phyloP scores from a whole-genome alignment of 148 eudicot genomes.

The Pharnaceum exiguum region DNA sequence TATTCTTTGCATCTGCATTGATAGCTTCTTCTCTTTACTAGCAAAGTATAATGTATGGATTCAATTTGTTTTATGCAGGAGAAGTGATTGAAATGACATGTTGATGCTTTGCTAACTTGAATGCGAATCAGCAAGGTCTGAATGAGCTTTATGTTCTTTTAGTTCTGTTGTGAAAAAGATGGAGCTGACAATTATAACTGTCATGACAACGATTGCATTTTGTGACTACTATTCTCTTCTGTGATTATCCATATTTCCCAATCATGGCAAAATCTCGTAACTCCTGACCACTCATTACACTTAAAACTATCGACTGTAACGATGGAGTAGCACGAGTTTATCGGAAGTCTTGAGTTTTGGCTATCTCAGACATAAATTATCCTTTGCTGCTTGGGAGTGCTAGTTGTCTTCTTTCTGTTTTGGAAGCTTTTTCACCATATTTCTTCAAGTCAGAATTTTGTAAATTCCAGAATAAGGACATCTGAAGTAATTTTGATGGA shows the following conservation, averaged over 20 bases:
- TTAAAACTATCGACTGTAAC: not conserved
- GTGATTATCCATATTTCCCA: not conserved
- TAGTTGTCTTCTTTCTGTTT: not conserved
- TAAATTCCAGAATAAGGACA: not conserved
- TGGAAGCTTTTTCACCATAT: not conserved
- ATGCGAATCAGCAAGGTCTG: constrained; percentile 1
- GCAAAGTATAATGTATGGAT: too few species aligned
- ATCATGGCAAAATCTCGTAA: constrained; percentile 17
- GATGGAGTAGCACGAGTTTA: constrained; percentile 9
- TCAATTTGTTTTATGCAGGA: constrained; percentile 12
- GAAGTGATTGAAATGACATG: not conserved
- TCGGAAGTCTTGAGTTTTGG: constrained; percentile 4
- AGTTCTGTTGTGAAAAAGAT: not conserved
- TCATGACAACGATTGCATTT: not conserved
- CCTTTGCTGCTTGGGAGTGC: not conserved
- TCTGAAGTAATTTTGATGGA: constrained; percentile 33
- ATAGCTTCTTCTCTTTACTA: too few species aligned
- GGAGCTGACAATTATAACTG: not conserved
- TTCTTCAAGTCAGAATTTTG: not conserved
- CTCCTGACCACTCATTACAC: not conserved
- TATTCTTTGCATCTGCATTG: too few species aligned
- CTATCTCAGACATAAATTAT: not conserved
- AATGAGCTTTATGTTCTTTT: not conserved
- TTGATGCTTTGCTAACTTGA: not conserved
- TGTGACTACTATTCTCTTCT: not conserved